Percentiles rank a stretch among this genome's conserved stretches.
phyloP scores from a whole-genome alignment of 2,329 filamentous ascomycete species.

The Blumeria graminis region DNA sequence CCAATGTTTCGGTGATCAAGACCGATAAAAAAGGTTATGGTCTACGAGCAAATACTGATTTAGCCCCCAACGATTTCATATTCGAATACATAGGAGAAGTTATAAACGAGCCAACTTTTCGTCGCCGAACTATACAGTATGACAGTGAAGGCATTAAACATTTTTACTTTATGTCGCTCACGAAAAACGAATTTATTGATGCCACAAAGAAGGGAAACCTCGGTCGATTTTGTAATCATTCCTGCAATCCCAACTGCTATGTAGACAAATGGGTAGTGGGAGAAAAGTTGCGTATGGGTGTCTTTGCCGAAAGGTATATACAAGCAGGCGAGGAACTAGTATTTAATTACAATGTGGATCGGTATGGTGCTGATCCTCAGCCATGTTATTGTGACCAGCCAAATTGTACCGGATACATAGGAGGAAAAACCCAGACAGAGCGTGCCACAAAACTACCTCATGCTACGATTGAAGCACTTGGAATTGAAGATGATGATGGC shows the following conservation, averaged over 20 bases:
- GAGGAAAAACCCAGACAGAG: slow-evolving; percentile 92
- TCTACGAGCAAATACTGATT: slow-evolving; percentile 53
- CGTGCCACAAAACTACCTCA: slow-evolving; percentile 76
- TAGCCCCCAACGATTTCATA: slow-evolving; percentile 73
- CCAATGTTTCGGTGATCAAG: slow-evolving; percentile 81
- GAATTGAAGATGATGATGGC: slow-evolving; percentile 75
- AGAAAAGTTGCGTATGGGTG: slow-evolving; percentile 94
- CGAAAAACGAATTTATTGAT: slow-evolving; percentile 88
- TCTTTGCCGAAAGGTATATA: slow-evolving; percentile 73
- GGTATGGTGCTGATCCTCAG: slow-evolving; percentile 89
- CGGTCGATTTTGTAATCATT: slow-evolving; percentile 95
- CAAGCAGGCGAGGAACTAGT: slow-evolving; percentile 81
- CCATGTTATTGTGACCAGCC: slow-evolving; percentile 88
- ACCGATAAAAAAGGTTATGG: slow-evolving; percentile 96
- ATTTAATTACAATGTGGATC: slow-evolving; percentile 98
- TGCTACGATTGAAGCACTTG: slow-evolving; percentile 79
- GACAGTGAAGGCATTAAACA: slow-evolving; percentile 94
- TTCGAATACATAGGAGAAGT: slow-evolving; percentile 98
- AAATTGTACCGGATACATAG: slow-evolving; percentile 91
- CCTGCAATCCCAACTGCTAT: slow-evolving; percentile 95
- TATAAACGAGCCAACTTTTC: slow-evolving; percentile 78
- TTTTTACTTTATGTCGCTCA: slow-evolving; percentile 99
- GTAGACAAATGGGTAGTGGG: slow-evolving; percentile 99
- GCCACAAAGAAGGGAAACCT: slow-evolving; percentile 92
- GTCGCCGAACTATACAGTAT: slow-evolving; percentile 76